Evolutionary conservation across 2,329 filamentous ascomycete species (phyloP).

Genomic region (Akanthomyces dipterigenus): DNA sequence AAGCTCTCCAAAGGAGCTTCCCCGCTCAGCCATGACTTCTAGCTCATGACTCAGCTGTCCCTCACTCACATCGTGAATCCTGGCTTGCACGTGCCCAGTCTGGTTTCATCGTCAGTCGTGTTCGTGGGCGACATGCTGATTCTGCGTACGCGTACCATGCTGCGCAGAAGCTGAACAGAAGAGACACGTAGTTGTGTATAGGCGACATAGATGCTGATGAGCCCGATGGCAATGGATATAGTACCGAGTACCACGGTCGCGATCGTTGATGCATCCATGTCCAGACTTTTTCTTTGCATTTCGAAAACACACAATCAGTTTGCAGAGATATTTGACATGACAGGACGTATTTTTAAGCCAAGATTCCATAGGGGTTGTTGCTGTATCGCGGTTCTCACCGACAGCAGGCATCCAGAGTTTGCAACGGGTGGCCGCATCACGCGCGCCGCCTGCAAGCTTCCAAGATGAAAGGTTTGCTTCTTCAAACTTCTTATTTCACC

Average conservation of each 20-base stretch:
- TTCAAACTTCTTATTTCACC: background rate
- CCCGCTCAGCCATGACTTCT: too few relatives aligned
- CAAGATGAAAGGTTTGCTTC: background rate
- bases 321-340: background rate
- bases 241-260: background rate
- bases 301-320: background rate
- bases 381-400: background rate
- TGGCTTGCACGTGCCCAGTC: background rate
- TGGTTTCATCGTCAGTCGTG: background rate
- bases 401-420: background rate
- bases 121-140: background rate
- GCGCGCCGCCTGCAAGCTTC: background rate
- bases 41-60: constrained; percentile 1
- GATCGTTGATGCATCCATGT: background rate
- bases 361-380: background rate
- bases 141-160: too few relatives aligned
- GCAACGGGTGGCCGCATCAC: background rate
- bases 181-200: background rate
- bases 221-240: background rate
- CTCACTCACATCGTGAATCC: background rate
- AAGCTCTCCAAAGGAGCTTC: too few relatives aligned
- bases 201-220: background rate
- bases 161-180: background rate
- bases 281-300: background rate
- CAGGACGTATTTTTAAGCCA: background rate